phyloP scores from a whole-genome alignment of 768 basidiomycete genomes.

The Kwoniella sp. region DNA sequence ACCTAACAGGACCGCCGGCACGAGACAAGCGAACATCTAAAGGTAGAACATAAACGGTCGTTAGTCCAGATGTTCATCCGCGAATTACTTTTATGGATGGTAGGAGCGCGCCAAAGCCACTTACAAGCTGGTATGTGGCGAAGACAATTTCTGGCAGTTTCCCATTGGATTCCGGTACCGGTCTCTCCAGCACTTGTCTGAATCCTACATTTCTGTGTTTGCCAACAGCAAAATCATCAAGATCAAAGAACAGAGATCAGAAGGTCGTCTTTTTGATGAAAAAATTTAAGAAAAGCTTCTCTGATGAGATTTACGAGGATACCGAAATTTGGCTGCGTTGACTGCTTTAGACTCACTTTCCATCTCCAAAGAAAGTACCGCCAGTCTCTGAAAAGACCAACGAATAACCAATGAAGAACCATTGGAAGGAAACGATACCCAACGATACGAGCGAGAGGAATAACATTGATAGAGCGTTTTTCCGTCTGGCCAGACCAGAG shows the following conservation, averaged over 20 bases:
- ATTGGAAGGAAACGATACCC: conserved; percentile 61
- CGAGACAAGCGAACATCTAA: conserved; percentile 62
- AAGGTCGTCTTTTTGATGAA: too few relatives aligned
- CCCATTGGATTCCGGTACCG: conserved; percentile 55
- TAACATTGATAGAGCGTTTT: conserved; percentile 91
- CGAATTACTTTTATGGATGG: too few relatives aligned
- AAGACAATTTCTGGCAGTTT: conserved; percentile 55
- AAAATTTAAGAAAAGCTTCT: too few relatives aligned
- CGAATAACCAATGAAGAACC: conserved; percentile 54
- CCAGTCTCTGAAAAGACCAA: conserved; percentile 54
- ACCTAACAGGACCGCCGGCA: conserved; percentile 74
- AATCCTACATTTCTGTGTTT: conserved; percentile 49
- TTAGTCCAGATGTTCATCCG: too few relatives aligned
- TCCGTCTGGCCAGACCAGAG: conserved; percentile 83
- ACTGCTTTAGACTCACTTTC: conserved; percentile 31
- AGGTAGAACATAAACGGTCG: background rate
- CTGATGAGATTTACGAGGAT: too few relatives aligned
- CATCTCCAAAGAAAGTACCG: conserved; percentile 54
- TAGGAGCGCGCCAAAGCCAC: too few relatives aligned
- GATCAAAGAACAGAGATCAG: background rate
- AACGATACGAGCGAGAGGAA: conserved; percentile 74
- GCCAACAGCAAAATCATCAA: background rate
- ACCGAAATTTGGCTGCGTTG: too few relatives aligned
- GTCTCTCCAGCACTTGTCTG: conserved; percentile 51
- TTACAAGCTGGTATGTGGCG: conserved; percentile 41